Evolutionary conservation across 2,329 filamentous ascomycete species (phyloP).

Genomic region (Geosmithia morbida): DNA sequence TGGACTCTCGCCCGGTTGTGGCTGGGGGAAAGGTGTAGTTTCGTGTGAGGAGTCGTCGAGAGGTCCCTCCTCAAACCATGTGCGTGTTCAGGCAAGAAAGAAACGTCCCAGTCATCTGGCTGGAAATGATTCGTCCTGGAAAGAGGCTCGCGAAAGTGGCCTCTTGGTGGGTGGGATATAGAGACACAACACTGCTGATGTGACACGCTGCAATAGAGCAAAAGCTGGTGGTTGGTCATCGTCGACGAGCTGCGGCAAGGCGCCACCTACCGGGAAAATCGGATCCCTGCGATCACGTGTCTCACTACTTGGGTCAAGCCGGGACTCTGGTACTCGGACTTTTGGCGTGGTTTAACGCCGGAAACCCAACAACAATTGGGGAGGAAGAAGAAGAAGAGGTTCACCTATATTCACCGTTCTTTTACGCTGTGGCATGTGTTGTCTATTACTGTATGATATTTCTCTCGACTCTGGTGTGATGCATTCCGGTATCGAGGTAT

Average conservation of each 20-base stretch:
- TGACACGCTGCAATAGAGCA: background rate
- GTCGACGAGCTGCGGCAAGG: background rate
- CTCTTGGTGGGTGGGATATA: background rate
- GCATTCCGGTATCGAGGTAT: too few relatives aligned
- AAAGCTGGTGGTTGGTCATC: background rate
- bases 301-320: background rate
- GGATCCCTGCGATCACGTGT: background rate
- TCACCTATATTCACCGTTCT: background rate
- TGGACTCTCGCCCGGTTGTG: background rate
- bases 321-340: slow-evolving; percentile 1
- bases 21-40: too few relatives aligned
- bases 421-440: too few relatives aligned
- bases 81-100: too few relatives aligned
- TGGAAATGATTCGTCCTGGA: too few relatives aligned
- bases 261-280: background rate
- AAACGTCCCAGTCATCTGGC: too few relatives aligned
- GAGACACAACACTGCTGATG: background rate
- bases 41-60: too few relatives aligned
- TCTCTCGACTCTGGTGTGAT: too few relatives aligned
- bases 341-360: background rate
- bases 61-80: too few relatives aligned
- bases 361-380: background rate
- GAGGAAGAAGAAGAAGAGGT: background rate
- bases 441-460: too few relatives aligned
- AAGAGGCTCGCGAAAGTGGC: background rate